A percentile compares a stretch with the other conserved stretches of the same genome.
These are phyloP conservation scores for Phytophthora nicotianae DNA, from an alignment of 352 stramenopile genomes.

Conservation along the genomic window DNA sequence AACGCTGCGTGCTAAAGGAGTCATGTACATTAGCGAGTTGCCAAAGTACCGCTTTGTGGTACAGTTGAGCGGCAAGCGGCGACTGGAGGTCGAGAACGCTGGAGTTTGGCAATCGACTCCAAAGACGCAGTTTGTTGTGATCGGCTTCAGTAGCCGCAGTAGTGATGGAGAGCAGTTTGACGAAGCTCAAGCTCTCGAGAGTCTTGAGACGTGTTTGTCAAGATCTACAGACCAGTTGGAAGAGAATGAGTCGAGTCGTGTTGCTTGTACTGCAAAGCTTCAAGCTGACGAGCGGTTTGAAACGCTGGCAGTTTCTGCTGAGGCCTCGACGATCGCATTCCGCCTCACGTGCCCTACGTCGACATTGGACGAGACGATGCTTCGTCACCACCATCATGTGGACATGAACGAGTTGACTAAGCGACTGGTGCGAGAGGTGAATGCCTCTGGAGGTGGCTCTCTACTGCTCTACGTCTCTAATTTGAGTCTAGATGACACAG, in stretches of 20 bases:
- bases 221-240: conserved; percentile 14
- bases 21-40: conserved; percentile 68
- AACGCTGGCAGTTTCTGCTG: conserved; percentile 3
- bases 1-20: conserved; percentile 65
- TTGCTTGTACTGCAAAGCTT: conserved; percentile 35
- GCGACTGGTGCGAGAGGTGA: conserved; percentile 64
- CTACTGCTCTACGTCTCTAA: conserved; percentile 40
- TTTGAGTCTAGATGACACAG: conserved; percentile 8
- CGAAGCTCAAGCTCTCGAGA: conserved; percentile 28
- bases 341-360: conserved; percentile 56
- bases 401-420: conserved; percentile 74
- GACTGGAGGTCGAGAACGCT: conserved; percentile 68
- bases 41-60: conserved; percentile 67
- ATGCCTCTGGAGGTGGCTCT: conserved; percentile 52
- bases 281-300: conserved; percentile 55
- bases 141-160: conserved; percentile 37
- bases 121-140: conserved; percentile 78
- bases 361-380: conserved; percentile 60
- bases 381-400: conserved; percentile 76
- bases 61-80: conserved; percentile 71
- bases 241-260: conserved; percentile 4
- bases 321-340: conserved; percentile 38
- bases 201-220: conserved; percentile 40
- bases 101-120: conserved; percentile 60
- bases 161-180: conserved; percentile 32